Evolutionary conservation across 2,329 filamentous ascomycete species (phyloP).

Genomic region (Cercospora janseana): DNA sequence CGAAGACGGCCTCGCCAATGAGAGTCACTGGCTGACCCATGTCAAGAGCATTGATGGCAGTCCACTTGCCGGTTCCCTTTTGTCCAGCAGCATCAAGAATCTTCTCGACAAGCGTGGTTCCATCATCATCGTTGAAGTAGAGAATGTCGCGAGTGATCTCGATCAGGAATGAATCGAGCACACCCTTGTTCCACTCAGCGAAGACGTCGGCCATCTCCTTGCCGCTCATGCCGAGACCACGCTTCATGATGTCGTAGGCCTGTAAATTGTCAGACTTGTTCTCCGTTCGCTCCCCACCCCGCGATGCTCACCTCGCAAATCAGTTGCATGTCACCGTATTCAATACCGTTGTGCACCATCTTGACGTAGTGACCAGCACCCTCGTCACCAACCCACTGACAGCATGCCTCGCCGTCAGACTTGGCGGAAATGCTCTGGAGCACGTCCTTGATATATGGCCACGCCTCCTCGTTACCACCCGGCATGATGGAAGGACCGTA

Average conservation of each 20-base stretch:
- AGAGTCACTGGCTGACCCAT: slow-evolving; percentile 97
- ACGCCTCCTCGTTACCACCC: slow-evolving; percentile 96
- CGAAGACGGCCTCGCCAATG: slow-evolving; percentile 94
- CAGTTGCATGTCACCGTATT: slow-evolving; percentile 99
- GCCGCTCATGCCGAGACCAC: slow-evolving; percentile 80
- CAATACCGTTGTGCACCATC: slow-evolving; percentile 99
- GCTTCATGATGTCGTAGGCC: slow-evolving; percentile 99
- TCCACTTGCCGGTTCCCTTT: slow-evolving; percentile 99
- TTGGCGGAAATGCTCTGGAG: slow-evolving; percentile 98
- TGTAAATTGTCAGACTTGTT: slow-evolving; percentile 42
- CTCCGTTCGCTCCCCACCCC: not conserved
- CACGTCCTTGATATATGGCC: slow-evolving; percentile 98
- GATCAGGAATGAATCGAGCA: slow-evolving; percentile 97
- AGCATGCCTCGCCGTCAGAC: slow-evolving; percentile 95
- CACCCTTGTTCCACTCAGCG: slow-evolving; percentile 96
- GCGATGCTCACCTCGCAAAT: slow-evolving; percentile 80
- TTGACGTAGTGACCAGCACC: slow-evolving; percentile 99
- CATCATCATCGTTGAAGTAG: slow-evolving; percentile 96
- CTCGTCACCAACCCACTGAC: slow-evolving; percentile 99
- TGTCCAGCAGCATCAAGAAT: slow-evolving; percentile 97
- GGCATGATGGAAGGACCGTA: slow-evolving; percentile 98
- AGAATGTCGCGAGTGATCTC: slow-evolving; percentile 99
- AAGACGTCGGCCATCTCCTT: slow-evolving; percentile 97
- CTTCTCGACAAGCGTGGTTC: slow-evolving; percentile 90
- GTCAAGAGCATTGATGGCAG: slow-evolving; percentile 96